Base-by-base conservation (phyloP, 495 filamentous ascomycete genomes). In the Neurospora discreta region DNA sequence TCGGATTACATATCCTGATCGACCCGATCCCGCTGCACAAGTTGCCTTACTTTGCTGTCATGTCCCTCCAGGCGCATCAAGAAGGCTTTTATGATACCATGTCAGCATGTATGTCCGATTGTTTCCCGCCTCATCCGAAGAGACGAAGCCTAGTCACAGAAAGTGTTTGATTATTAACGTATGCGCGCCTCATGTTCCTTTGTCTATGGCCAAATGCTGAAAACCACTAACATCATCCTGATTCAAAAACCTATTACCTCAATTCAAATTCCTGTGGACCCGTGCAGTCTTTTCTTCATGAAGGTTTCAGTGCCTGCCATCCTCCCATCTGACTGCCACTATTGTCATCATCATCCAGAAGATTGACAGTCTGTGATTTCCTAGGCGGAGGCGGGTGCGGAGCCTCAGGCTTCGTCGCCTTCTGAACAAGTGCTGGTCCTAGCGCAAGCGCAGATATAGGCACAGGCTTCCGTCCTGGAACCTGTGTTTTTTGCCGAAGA, bases 221-320 rank as follows among this genome's bases (percentile, higher is more conserved):
- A 38, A 38, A 20, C 38, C 39, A 38, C 36, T 23, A 33, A 30
- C 20, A 52, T 68, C 30, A 58, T 38, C 42, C 20, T 38, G 2
- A 42, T 5, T 44, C 18, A 41, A 20, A 20, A 26, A 40, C 38
- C 18, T 30, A 39, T 26, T n/a, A 60, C 23, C 70, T 33, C 33
- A 13, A n/a, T 30, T 42, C 58, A 40, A 30, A 6, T 42, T 42
- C 18, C 39, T 39, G 58, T 39, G 43, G 26, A 23, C 11, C 52
- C 9, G 30, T 68, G 15, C 10, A 18, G 33, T 46, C 39, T n/a
- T 68, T 13, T 36, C 16, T 60, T 72, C 52, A 76, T 9, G 78
- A 73, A n/a, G 80, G 84, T 70, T 83, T 84, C 73, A 86, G 69
- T 13, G 84, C 82, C 70, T 85, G 82, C 84, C 84, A 86, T 40